These are phyloP conservation scores for Cicer yamashitae DNA, from an alignment of 306 rosid species.

Conservation along the genomic window DNA sequence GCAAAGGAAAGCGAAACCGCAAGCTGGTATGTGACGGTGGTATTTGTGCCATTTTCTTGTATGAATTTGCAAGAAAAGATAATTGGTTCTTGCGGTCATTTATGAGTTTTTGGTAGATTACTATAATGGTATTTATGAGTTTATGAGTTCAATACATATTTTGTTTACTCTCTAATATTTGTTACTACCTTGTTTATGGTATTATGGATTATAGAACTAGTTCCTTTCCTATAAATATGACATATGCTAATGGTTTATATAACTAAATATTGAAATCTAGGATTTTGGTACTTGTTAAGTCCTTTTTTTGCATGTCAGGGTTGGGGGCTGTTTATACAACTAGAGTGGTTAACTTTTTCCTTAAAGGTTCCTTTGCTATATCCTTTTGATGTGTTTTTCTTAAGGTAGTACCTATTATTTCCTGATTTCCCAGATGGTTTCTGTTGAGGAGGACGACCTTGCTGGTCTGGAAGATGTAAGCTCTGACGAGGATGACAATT, in stretches of 20 bases:
- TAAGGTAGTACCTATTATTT: constrained; percentile 27
- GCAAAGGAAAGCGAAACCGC: constrained; percentile 96
- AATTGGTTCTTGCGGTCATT: constrained; percentile 22
- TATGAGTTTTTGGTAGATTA: constrained; percentile 34
- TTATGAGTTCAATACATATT: constrained; percentile 23
- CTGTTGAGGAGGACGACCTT: constrained; percentile 98
- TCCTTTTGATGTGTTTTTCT: constrained; percentile 11
- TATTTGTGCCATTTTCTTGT: constrained; percentile 23
- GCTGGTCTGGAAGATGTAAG: constrained; percentile 98
- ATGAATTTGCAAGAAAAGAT: constrained; percentile 16
- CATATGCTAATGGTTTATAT: constrained; percentile 23
- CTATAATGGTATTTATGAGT: constrained; percentile 11
- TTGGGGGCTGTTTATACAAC: background rate
- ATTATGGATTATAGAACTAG: constrained; percentile 18
- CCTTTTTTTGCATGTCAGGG: background rate
- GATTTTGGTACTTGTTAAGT: constrained; percentile 25
- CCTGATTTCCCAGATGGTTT: constrained; percentile 71
- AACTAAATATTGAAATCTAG: constrained; percentile 13
- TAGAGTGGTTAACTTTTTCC: background rate
- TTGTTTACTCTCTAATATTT: constrained; percentile 29
- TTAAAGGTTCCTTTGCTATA: background rate
- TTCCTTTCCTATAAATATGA: constrained; percentile 26
- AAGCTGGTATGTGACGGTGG: constrained; percentile 67
- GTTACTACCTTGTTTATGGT: background rate
- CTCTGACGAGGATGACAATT: constrained; percentile 97